Evolutionary conservation across 306 rosid genomes (phyloP).

Genomic region (Echinosophora koreensis): DNA sequence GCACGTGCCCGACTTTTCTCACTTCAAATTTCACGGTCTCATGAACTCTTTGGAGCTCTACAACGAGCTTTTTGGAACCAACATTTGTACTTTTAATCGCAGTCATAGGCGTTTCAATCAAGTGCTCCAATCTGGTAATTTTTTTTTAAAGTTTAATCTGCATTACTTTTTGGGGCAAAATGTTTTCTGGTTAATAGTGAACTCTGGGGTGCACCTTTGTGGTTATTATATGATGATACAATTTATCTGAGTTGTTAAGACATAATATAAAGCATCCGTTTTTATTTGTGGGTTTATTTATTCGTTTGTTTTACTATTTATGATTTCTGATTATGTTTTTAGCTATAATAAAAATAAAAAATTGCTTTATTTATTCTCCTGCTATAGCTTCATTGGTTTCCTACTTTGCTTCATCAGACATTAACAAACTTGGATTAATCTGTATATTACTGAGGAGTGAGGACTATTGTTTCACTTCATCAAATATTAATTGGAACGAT

Average conservation of each 20-base stretch:
- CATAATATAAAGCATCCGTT: constrained; percentile 11
- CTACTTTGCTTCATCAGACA: constrained; percentile 11
- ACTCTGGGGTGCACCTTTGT: background rate
- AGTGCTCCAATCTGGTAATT: constrained; percentile 59
- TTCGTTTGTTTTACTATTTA: constrained; percentile 1
- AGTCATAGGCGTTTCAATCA: constrained; percentile 55
- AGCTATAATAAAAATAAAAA: background rate
- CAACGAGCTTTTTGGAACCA: constrained; percentile 59
- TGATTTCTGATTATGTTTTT: background rate
- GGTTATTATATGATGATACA: background rate
- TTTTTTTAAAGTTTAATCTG: background rate
- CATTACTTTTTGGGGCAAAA: background rate
- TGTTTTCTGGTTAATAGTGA: background rate
- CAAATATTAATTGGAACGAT: no score
- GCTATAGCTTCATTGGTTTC: constrained; percentile 22
- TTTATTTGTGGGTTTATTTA: background rate
- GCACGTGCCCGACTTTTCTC: constrained; percentile 21
- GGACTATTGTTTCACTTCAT: no score
- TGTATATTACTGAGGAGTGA: no score
- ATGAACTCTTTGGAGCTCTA: no score
- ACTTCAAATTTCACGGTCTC: background rate
- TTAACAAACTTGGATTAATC: background rate
- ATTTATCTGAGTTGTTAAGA: background rate
- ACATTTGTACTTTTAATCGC: constrained; percentile 46
- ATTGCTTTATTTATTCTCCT: constrained; percentile 2